A percentile compares a stretch with the other conserved stretches of the same genome.
These are phyloP conservation scores for Podaxis rugospora DNA, from an alignment of 768 basidiomycete species.

Conservation along the genomic window DNA sequence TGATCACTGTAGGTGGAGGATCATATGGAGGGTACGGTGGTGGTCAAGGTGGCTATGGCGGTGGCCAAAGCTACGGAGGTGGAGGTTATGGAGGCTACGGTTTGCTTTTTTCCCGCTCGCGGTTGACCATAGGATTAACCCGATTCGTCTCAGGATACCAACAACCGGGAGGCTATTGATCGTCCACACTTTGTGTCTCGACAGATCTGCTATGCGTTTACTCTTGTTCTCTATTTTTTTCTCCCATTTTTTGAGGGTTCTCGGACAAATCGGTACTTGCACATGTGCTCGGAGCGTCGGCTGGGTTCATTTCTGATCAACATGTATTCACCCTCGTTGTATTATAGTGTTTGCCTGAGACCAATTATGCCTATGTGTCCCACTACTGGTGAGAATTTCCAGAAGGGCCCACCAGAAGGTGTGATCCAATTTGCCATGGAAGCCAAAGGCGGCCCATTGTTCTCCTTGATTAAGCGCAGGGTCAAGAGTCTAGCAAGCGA, in stretches of 20 bases:
- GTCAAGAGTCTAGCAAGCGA: background rate
- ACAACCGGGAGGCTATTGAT: slow-evolving; percentile 26
- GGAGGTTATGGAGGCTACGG: slow-evolving; percentile 20
- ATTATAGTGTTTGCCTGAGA: slow-evolving; percentile 13
- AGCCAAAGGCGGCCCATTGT: background rate
- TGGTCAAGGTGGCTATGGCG: slow-evolving; percentile 24
- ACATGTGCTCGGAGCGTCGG: slow-evolving; percentile 14
- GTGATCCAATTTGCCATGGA: background rate
- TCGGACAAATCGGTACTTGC: slow-evolving; percentile 12
- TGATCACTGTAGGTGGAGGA: slow-evolving; percentile 12
- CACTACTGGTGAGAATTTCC: background rate
- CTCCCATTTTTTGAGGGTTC: slow-evolving; percentile 1
- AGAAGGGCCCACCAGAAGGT: background rate
- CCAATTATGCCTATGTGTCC: slow-evolving; percentile 7
- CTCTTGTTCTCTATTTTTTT: background rate
- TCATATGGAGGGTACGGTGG: slow-evolving; percentile 11
- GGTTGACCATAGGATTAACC: background rate
- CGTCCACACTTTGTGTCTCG: background rate
- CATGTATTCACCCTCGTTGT: slow-evolving; percentile 10
- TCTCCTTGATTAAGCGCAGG: slow-evolving; percentile 3
- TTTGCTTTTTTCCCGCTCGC: background rate
- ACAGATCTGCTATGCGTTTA: background rate
- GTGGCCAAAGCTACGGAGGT: slow-evolving; percentile 17
- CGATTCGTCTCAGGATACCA: slow-evolving; percentile 7
- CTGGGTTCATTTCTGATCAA: slow-evolving; percentile 13